phyloP scores from a whole-genome alignment of 306 rosid genomes.

The Cucumis hystrix region DNA sequence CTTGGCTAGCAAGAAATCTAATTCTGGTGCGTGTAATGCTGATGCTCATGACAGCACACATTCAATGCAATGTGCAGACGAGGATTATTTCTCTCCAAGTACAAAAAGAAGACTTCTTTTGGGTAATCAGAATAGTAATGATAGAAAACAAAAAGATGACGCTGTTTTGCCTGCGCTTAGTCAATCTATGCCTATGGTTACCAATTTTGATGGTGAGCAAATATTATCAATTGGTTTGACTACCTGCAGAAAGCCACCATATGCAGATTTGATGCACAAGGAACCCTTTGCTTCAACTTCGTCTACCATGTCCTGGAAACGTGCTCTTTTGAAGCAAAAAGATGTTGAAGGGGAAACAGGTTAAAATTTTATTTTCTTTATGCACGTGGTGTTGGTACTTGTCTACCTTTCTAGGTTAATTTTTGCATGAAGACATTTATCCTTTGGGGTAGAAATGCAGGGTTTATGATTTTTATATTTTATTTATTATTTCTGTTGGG shows the following conservation, averaged over 20 bases:
- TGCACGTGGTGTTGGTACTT: neutral
- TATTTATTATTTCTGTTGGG: neutral
- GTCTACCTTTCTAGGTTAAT: neutral
- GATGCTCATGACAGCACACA: neutral
- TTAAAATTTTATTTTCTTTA: conserved; percentile 10
- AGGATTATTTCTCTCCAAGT: neutral
- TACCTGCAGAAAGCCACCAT: conserved; percentile 22
- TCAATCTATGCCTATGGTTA: conserved; percentile 13
- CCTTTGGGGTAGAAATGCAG: neutral
- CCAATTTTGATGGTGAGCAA: conserved; percentile 15
- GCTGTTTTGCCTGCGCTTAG: conserved; percentile 16
- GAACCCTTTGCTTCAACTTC: conserved; percentile 12
- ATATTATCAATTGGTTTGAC: conserved; percentile 29
- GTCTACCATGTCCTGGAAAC: conserved; percentile 16
- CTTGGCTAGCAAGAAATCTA: conserved; percentile 3
- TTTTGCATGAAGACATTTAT: neutral
- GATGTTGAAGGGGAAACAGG: conserved; percentile 36
- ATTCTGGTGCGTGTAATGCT: neutral
- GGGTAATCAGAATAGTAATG: conserved; percentile 14
- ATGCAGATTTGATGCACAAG: conserved; percentile 18
- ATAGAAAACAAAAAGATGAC: conserved; percentile 15
- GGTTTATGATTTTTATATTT: neutral
- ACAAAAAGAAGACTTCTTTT: neutral
- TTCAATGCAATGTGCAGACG: neutral
- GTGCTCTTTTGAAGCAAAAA: conserved; percentile 16